Base-by-base conservation (phyloP, 169 alveolate species). In the Cryptosporidium tyzzeri region DNA sequence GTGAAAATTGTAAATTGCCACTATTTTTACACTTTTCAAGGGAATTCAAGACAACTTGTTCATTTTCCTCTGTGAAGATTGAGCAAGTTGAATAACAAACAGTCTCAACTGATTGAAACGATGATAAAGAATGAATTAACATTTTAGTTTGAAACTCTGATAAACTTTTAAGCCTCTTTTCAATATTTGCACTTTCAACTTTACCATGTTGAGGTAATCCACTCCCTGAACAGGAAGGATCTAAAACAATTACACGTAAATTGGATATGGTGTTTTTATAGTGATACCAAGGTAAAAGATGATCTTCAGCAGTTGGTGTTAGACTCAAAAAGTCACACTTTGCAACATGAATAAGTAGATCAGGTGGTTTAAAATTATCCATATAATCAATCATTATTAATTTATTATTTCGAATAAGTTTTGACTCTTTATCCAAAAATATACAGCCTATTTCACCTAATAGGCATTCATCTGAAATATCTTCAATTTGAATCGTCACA, bases 181-280 rank as follows among this genome's bases (percentile, higher is more conserved):
- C 45, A 12, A 41, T 48, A 29, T 48, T 35, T 12, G 14, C 53
- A 44, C 33, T 51, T 31, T 55, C 45, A 18, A 70, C 39, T 16
- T 48, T 18, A 26, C 62, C 71, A 73, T 92, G 94, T 8, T 59
- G 53, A 31, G 94, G 93, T 10, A 92, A 84, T 35, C 94, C 94
- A 44, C 94, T 92, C 44, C 94, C 94, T 37, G 93, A 85, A 65
- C 94, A 92, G n/a, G 94, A 92, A 29, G 94, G 94, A 61, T 92
- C 94, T 29, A 92, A 69, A 12, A 92, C 29, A 29, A 92, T 71
- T 23, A 39, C 39, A 18, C 68, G 62, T n/a, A 31, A 31, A 33
- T 48, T 80, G 41, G 61, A 61, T 29, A 80, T 14, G 33, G 37
- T 44, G 18, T 48, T 45, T 59, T 39, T 62, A 62, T n/a, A 80